These are phyloP conservation scores for Trichoderma orchidacearum DNA, from an alignment of 495 filamentous ascomycete species.

Conservation along the genomic window DNA sequence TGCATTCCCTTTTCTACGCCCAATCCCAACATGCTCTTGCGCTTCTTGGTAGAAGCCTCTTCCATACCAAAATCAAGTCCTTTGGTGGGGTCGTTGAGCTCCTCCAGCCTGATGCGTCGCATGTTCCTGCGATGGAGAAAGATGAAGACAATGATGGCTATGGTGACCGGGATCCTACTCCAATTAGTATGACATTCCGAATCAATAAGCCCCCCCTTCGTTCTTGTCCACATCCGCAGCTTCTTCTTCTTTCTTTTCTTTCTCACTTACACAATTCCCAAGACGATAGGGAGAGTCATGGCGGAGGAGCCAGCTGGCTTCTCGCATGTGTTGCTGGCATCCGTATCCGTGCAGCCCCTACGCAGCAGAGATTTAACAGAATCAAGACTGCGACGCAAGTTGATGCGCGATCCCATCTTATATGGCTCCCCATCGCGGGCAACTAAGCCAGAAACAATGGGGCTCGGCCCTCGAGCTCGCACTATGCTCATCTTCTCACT, in stretches of 20 bases:
- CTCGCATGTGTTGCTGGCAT: slow-evolving; percentile 26
- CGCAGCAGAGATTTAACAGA: background rate
- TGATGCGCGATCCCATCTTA: background rate
- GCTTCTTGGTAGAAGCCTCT: slow-evolving; percentile 12
- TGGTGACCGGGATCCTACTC: slow-evolving; percentile 59
- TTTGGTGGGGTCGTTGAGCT: slow-evolving; percentile 75
- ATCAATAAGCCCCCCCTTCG: background rate
- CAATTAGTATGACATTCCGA: slow-evolving; percentile 13
- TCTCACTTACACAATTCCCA: slow-evolving; percentile 70
- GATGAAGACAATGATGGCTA: slow-evolving; percentile 52
- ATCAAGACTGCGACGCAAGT: background rate
- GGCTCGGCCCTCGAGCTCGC: background rate
- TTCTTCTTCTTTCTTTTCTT: background rate
- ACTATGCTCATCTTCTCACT: background rate
- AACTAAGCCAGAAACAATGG: background rate
- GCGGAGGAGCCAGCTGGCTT: slow-evolving; percentile 40
- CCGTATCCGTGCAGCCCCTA: background rate
- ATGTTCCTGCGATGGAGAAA: slow-evolving; percentile 67
- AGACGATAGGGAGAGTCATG: slow-evolving; percentile 60
- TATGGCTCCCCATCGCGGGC: background rate
- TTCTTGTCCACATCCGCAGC: background rate
- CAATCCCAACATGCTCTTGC: slow-evolving; percentile 26
- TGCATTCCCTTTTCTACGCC: slow-evolving; percentile 37
- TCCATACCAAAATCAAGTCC: slow-evolving; percentile 84
- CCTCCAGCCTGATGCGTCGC: slow-evolving; percentile 61